Base-by-base conservation (phyloP, 495 filamentous ascomycete genomes). In the Neurospora pannonica region DNA sequence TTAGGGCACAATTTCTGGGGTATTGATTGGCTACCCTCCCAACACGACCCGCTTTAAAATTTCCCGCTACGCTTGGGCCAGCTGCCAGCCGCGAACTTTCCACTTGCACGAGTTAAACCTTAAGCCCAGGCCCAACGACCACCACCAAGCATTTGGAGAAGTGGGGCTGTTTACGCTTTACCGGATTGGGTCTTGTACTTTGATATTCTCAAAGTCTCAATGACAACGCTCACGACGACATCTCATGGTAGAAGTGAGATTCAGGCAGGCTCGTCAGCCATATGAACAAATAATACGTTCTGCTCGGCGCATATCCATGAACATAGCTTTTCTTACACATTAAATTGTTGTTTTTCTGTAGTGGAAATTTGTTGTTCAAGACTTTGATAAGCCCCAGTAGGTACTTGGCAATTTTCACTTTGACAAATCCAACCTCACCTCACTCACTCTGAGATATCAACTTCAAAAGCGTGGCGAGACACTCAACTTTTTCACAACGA, bases 1-100 rank as follows among this genome's bases (percentile, higher is more conserved):
- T 82, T 81, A 81, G 80, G 80, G 79, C 79, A 80, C 71, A 78
- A 76, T 75, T 75, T 71, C 37, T 71, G 75, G 37, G 24, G 71
- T 13, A 38, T 4, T 78, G 72, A 82, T 81, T 82, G 79, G 80
- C 19, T 28, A 9, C 2, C 2, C 46, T 3, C 0, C 5, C 28
- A 7, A 1, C 7, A 0, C 0, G 5, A 15, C 37, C 76, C 78
- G 74, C 72, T 24, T 76, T 34, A 21, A 62, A 70, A 42, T 38
- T 69, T 67, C 54, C 54, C 13, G 28, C 28, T 34, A 28, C 13
- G 54, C 54, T 67, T 67, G 54, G 54, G 3, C 54, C 54, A 67
- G 13, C 54, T 67, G 28, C 54, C 54, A 34, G 54, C 28, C 54
- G 24, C 48, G 48, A 60, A 54, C 46, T 28, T 54, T 11, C 10